These are phyloP conservation scores for Hypoxylon subgilvum DNA, from an alignment of 495 filamentous ascomycete species.

Conservation along the genomic window DNA sequence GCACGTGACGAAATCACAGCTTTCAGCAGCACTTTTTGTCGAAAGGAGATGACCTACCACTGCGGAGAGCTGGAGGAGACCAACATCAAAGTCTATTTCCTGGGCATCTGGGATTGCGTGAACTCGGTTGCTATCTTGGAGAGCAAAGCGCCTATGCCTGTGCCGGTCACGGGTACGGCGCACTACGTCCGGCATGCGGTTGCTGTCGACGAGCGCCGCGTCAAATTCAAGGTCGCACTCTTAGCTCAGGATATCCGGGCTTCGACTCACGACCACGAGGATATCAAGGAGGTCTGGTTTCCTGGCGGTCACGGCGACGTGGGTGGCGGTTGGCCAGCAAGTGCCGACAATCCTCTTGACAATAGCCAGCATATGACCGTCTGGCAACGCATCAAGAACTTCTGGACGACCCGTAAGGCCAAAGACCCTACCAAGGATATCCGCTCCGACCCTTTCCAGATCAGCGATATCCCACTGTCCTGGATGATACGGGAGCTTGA, in stretches of 20 bases:
- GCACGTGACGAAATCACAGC: slow-evolving; percentile 44
- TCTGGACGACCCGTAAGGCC: slow-evolving; percentile 35
- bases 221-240: slow-evolving; percentile 50
- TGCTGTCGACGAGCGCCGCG: slow-evolving; percentile 53
- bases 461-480: slow-evolving; percentile 47
- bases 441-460: slow-evolving; percentile 33
- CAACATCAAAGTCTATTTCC: slow-evolving; percentile 46
- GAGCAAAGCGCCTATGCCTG: slow-evolving; percentile 53
- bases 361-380: slow-evolving; percentile 23
- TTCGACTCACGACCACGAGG: slow-evolving; percentile 23
- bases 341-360: slow-evolving; percentile 7
- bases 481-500: slow-evolving; percentile 52
- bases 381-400: slow-evolving; percentile 35
- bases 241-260: slow-evolving; percentile 37
- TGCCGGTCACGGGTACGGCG: slow-evolving; percentile 40
- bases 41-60: slow-evolving; percentile 37
- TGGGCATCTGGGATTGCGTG: slow-evolving; percentile 56
- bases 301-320: slow-evolving; percentile 52
- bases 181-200: slow-evolving; percentile 52
- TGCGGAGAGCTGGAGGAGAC: slow-evolving; percentile 24
- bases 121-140: slow-evolving; percentile 47
- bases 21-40: slow-evolving; percentile 52
- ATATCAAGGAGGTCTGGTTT: slow-evolving; percentile 45
- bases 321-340: slow-evolving; percentile 45
- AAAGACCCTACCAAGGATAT: slow-evolving; percentile 26